These are phyloP conservation scores for Daldinia childiae DNA, from an alignment of 495 filamentous ascomycete species.

Conservation along the genomic window DNA sequence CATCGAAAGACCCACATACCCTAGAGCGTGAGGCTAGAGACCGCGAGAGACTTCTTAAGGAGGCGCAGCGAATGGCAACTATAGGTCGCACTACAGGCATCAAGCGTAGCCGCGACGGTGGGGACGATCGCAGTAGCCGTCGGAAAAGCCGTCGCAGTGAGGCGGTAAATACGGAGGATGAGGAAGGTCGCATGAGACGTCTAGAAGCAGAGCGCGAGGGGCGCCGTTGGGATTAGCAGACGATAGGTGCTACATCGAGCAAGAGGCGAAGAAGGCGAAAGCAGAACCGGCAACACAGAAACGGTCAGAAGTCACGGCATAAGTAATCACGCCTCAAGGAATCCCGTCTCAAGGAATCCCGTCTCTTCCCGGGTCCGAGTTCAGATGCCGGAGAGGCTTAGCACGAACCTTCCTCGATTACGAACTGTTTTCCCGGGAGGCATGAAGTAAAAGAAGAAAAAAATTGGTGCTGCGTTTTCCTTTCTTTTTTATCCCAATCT, in stretches of 20 bases:
- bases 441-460: neutral
- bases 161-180: constrained; percentile 52
- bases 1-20: constrained; percentile 70
- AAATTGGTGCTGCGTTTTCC: neutral
- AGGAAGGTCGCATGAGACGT: constrained; percentile 62
- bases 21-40: constrained; percentile 80
- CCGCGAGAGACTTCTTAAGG: constrained; percentile 78
- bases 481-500: constrained; percentile 1
- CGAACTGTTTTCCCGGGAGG: neutral
- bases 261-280: too few relatives aligned
- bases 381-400: neutral
- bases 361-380: neutral
- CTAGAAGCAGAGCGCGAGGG: constrained; percentile 60
- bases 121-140: constrained; percentile 53
- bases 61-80: constrained; percentile 75
- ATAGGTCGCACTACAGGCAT: constrained; percentile 43
- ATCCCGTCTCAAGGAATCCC: too few relatives aligned
- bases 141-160: constrained; percentile 56
- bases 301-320: neutral
- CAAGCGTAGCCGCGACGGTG: constrained; percentile 57
- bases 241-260: neutral
- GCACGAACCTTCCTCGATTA: neutral
- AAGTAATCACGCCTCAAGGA: neutral
- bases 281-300: neutral
- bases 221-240: constrained; percentile 52